A percentile compares a stretch with the other conserved stretches of the same genome.
Evolutionary conservation across 1,139 yeast genomes (phyloP).

Genomic region (Spathaspora jeffriesii): DNA sequence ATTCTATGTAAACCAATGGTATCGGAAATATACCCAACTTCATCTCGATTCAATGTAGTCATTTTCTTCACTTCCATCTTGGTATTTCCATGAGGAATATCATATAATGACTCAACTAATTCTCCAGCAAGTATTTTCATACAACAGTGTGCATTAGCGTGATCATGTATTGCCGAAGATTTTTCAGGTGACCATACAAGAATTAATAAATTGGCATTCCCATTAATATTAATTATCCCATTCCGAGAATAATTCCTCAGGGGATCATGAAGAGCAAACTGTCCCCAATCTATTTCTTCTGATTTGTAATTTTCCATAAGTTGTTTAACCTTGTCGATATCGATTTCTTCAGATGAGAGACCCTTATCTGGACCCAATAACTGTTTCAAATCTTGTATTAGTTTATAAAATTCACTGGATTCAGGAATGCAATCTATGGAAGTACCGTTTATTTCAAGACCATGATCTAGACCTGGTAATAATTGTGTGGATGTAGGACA

Average conservation of each 20-base stretch:
- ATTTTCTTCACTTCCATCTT: slow-evolving; percentile 27
- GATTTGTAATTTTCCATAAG: slow-evolving; percentile 53
- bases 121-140: slow-evolving; percentile 67
- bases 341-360: slow-evolving; percentile 51
- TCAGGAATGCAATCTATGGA: slow-evolving; percentile 12
- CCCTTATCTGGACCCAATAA: slow-evolving; percentile 39
- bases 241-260: slow-evolving; percentile 57
- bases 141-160: slow-evolving; percentile 73
- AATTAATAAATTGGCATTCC: slow-evolving; percentile 66
- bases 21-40: slow-evolving; percentile 71
- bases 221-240: slow-evolving; percentile 67
- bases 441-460: slow-evolving; percentile 12
- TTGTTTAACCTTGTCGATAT: slow-evolving; percentile 45
- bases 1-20: slow-evolving; percentile 68
- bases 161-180: slow-evolving; percentile 72
- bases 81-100: slow-evolving; percentile 42
- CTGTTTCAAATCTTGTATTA: slow-evolving; percentile 27
- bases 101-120: slow-evolving; percentile 59
- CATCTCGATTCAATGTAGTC: slow-evolving; percentile 39
- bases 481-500: slow-evolving; percentile 1
- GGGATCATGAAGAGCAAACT: slow-evolving; percentile 57
- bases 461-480: slow-evolving; percentile 10
- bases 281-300: slow-evolving; percentile 56
- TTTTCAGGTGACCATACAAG: slow-evolving; percentile 76
- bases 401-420: slow-evolving; percentile 11